Evolutionary conservation across 2,329 filamentous ascomycete species (phyloP), one percentile per base, ranked within the genome.

Genomic region (Aspergillus candidus): DNA sequence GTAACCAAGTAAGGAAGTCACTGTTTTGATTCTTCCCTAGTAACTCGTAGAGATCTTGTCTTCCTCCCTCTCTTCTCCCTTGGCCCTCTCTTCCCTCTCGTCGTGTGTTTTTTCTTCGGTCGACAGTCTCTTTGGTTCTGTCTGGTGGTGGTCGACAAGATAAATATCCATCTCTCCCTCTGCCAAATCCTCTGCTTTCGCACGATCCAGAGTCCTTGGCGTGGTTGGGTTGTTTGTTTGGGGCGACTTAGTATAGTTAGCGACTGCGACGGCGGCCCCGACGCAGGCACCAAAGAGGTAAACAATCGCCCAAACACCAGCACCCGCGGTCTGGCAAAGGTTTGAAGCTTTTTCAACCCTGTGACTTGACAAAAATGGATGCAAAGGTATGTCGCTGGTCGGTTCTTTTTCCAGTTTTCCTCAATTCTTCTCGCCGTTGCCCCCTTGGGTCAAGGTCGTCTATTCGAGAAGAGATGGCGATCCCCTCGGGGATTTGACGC

Each of bases 351-450:
- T 40, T 49, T 36, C 27, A 18, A 41, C 29, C 29, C 11, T 38
- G 30, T 36, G 13, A 32, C 40, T 27, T 27, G 22, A 37, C 47
- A 65, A 48, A 48, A 17, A 74, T 74, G 71, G 71, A 74, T 59
- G 70, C 69, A 50, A 73, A 72, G 64, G 71, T 73, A 64, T 50
- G 66, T 61, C 52, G 30, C 10, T 5, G 11, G 32, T 56, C 47
- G 50, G 51, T 43, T 40, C 40, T 41, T 57, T 53, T 29, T 17
- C 12, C 32, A 43, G 32, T 39, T 29, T n/a, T 39, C 27, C 7
- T 37, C 30, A 11, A 11, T 41, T 12, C 31, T 8, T 27, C 3
- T 27, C 22, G 22, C 10, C 22, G 22, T 27, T 27, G 22, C 22
- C 22, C 22, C 22, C 22, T 27, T 27, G 7, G 22, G 22, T 27